phyloP scores from a whole-genome alignment of 805 yeast genomes.

The Metschnikowia lochheadii region DNA sequence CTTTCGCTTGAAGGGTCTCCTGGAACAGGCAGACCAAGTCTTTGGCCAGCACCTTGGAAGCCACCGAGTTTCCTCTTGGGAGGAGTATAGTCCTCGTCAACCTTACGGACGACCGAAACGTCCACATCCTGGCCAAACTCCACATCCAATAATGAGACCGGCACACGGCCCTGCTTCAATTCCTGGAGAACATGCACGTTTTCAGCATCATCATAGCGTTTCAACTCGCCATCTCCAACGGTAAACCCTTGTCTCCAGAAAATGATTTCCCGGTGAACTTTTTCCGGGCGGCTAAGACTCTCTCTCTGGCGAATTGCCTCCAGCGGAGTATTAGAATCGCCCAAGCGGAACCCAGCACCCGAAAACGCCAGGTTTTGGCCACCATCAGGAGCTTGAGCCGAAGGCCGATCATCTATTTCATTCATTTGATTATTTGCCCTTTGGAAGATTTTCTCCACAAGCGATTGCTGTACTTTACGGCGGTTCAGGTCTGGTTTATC shows the following conservation, averaged over 20 bases:
- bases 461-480: conserved; percentile 30
- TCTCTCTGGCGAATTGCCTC: conserved; percentile 30
- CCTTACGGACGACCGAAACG: conserved; percentile 74
- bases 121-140: conserved; percentile 91
- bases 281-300: conserved; percentile 26
- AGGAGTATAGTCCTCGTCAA: conserved; percentile 77
- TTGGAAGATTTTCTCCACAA: conserved; percentile 65
- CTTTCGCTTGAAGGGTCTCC: conserved; percentile 41
- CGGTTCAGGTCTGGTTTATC: conserved; percentile 37
- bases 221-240: conserved; percentile 85
- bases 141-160: conserved; percentile 75
- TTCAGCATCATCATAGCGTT: conserved; percentile 88
- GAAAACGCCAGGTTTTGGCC: conserved; percentile 29
- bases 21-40: conserved; percentile 88
- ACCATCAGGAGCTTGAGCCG: conserved; percentile 22
- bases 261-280: conserved; percentile 76
- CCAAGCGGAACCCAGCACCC: conserved; percentile 53
- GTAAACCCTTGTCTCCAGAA: conserved; percentile 97
- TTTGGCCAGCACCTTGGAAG: conserved; percentile 72
- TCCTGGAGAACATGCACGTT: conserved; percentile 75
- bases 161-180: conserved; percentile 87
- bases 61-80: conserved; percentile 63
- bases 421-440: conserved; percentile 51
- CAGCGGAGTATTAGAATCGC: conserved; percentile 42
- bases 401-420: conserved; percentile 34